Base-by-base conservation (phyloP, 2,329 filamentous ascomycete genomes). In the Colletotrichum phormii region DNA sequence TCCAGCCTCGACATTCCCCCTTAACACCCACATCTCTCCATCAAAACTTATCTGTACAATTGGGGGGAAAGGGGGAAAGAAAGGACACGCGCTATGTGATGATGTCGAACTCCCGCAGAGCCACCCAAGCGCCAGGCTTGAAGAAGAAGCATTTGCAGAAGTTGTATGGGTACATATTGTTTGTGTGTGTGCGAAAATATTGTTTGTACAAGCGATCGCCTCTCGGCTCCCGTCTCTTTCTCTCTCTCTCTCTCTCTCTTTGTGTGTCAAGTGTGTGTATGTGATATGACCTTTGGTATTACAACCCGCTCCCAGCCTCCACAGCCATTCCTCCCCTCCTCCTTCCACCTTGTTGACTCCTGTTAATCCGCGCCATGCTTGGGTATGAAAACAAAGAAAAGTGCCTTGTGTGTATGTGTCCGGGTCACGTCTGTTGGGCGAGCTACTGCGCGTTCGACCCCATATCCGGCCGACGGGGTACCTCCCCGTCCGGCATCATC, bases 401-500 rank as follows among this genome's bases (percentile, higher is more conserved):
- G 54, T 29, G 42, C 59, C 65, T 58, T n/a, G 49, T 42, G 37
- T 42, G 37, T 42, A 15, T 54, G 26, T 33, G 69, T 59, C 64
- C 64, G 29, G 53, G 26, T 64, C 54, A 53, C 60, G 55, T 65
- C 60, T 55, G 24, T 8, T 42, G 37, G 37, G 13, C 37, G 22
- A 22, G 60, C 57, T 73, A 73, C 33, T 61, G 61, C 35, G 71
- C 55, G 4, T 58, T 68, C 24, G 60, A 31, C 5, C 33, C 54
- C 22, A 64, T 37, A 46, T 85, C 84, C 3, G 85, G 83, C 29
- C 82, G 80, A 59, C 86, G 81, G 11, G 86, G 86, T 74, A 81
- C 82, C 79, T 88, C 84, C 18, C 82, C 83, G 67, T 89, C 86
- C 49, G 85, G 84, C 81, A 87, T 85, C 86, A 88, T 88, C 78